Base-by-base conservation (phyloP, 768 basidiomycete species). In the Macrocybe gigantea region DNA sequence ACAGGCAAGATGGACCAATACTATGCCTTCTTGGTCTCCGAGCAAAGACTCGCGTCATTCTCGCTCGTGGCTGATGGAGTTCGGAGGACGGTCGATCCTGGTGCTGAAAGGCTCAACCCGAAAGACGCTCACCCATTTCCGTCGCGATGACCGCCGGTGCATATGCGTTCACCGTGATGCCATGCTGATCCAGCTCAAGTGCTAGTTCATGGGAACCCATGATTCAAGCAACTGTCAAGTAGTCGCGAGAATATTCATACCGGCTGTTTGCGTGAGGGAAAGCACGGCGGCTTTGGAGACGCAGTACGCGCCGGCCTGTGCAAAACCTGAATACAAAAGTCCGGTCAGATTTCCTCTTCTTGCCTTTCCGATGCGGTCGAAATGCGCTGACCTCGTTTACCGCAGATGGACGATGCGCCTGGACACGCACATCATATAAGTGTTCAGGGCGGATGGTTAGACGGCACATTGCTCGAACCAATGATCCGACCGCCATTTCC, bases 241-340 rank as follows among this genome's bases (percentile, higher is more conserved):
- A 36, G 32, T 40, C 5, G 8, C 14, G 42, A 43, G 13, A n/a
- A 36, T 36, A 11, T 44, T 38, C 48, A 39, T 55, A 72, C 74
- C 67, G 1, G 64, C 60, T 2, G 56, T 55, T 46, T 74, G 74
- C 6, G 70, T 74, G 13, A 75, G 45, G 1, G 67, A 68, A 31
- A 70, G 66, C 31, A 75, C 46, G 7, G 68, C 70, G 33, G 68
- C 74, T 39, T 76, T 76, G 7, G 68, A 65, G 7, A 69, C 57
- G 38, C 49, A 49, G 48, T 75, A 75, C 5, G 49, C 56, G 14
- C 56, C 54, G 1, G 48, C 11, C 15, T 22, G 31, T 6, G 54
- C 53, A 33, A 48, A 55, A 9, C 54, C 60, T 59, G 35, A 40
- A 3, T 5, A 30, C 7, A 7, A 49, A 29, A 22, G 15, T 22